Conservation (phyloP, 139 green algal species). For the Tetradesmus obliquus region DNA sequence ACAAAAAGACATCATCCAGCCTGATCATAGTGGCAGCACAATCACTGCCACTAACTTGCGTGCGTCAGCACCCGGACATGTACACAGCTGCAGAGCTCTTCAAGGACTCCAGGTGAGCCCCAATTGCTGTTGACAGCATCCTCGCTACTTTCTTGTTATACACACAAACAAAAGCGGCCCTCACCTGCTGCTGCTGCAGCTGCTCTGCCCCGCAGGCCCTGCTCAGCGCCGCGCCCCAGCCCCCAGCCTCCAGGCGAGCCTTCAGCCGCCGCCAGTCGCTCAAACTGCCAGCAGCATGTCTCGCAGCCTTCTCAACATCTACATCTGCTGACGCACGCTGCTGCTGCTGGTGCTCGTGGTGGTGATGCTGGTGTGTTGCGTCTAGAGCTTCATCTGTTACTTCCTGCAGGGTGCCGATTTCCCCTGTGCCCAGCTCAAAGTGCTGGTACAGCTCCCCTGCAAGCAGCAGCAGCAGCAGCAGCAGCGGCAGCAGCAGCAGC, state of each 20-base stretch:
- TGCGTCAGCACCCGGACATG: too few relatives aligned
- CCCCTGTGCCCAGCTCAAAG: neutral
- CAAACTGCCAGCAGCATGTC: neutral
- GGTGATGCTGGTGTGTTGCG: neutral
- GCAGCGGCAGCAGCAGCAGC: too few relatives aligned
- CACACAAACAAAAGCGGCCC: too few relatives aligned
- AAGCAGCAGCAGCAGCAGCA: neutral
- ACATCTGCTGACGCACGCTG: neutral
- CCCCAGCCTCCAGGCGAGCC: neutral
- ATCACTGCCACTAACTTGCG: too few relatives aligned
- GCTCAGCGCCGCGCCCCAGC: neutral
- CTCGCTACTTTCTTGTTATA: too few relatives aligned
- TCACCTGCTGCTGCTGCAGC: neutral
- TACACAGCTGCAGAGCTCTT: too few relatives aligned
- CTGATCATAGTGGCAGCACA: too few relatives aligned
- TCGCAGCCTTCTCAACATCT: neutral
- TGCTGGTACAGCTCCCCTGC: constrained; percentile 33
- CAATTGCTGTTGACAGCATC: too few relatives aligned
- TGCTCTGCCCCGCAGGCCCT: neutral
- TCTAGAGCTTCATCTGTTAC: constrained; percentile 23
- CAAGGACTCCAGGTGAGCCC: too few relatives aligned
- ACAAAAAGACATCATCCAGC: too few relatives aligned
- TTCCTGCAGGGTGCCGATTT: neutral
- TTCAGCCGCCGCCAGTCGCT: neutral
- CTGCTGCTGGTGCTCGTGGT: neutral